Evolutionary conservation across 2,329 filamentous ascomycete genomes (phyloP), one percentile per base, ranked within the genome.

Genomic region (Fusarium sp.): DNA sequence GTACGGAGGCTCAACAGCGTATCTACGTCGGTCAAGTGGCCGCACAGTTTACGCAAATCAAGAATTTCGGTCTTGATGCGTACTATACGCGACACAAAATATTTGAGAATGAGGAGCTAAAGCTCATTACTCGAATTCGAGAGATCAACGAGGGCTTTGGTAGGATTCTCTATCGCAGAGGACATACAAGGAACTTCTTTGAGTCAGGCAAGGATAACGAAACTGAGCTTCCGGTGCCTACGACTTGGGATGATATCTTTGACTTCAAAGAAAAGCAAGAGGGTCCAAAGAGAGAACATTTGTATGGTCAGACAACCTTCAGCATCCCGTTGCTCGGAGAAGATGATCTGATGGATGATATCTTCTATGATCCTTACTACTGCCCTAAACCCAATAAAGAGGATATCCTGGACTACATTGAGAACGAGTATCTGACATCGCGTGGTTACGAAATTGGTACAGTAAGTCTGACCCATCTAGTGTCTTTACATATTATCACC

Each of bases 361-460:
- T 82, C 5, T 61, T 76, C 3, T 36, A 58, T 0, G 71, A 78
- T 1, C 20, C 66, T 1, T 76, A 71, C 3, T 24, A 46, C 17
- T 73, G 72, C 44, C 38, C 68, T 6, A 2, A 45, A 11, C 68
- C 74, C 0, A 9, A 38, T 0, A 6, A 60, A 0, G 67, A 72
- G 0, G 66, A 76, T 6, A 86, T 89, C 46, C 74, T 85, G 54
- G 43, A 34, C 0, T 58, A 68, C 5, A 73, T 77, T 0, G 85
- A 88, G 64, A 66, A 68, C 0, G 69, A 75, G 1, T 86, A 82
- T 6, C 45, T 69, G 2, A 43, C 63, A 1, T 74, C 73, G 0
- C 84, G 86, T 0, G 87, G 86, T 0, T 84, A 86, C 17, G 86
- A 89, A 51, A 63, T 90, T 0, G 88, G 87, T 1, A 88, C 83